Percentiles rank a stretch among this genome's conserved stretches.
Evolutionary conservation across 2,329 filamentous ascomycete species (phyloP).

Genomic region (Tolypocladium nubicola): DNA sequence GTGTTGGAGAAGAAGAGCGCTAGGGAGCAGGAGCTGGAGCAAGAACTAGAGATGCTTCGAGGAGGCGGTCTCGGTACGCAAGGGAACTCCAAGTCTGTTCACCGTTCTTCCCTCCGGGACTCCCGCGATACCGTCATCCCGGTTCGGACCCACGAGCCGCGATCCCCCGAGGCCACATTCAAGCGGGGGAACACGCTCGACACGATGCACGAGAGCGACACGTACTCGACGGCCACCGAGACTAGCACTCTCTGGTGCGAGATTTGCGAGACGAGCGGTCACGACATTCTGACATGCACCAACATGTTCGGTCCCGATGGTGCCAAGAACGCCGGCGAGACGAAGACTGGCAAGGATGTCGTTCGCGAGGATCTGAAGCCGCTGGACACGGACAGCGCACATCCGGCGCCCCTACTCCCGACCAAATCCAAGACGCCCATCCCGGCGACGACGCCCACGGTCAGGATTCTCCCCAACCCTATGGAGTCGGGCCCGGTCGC

Average conservation of each 20-base stretch:
- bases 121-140: conserved; percentile 56
- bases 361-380: conserved; percentile 27
- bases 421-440: conserved; percentile 32
- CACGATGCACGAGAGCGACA: conserved; percentile 61
- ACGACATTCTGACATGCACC: conserved; percentile 89
- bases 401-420: conserved; percentile 46
- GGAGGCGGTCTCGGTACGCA: conserved; percentile 21
- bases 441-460: conserved; percentile 24
- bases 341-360: conserved; percentile 22
- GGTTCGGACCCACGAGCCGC: conserved; percentile 37
- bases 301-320: conserved; percentile 63
- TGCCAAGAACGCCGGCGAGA: conserved; percentile 20
- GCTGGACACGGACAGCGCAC: conserved; percentile 28
- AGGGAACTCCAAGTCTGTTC: conserved; percentile 16
- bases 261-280: conserved; percentile 84
- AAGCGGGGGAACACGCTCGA: conserved; percentile 48
- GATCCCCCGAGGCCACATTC: conserved; percentile 35
- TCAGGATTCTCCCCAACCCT: conserved; percentile 46
- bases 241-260: conserved; percentile 79
- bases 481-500: conserved; percentile 60
- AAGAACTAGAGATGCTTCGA: conserved; percentile 62
- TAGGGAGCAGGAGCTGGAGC: conserved; percentile 78
- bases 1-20: conserved; percentile 61
- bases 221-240: conserved; percentile 60
- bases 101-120: conserved; percentile 51